phyloP scores from a whole-genome alignment of 169 alveolate species.

The Hepatocystis sp. region DNA sequence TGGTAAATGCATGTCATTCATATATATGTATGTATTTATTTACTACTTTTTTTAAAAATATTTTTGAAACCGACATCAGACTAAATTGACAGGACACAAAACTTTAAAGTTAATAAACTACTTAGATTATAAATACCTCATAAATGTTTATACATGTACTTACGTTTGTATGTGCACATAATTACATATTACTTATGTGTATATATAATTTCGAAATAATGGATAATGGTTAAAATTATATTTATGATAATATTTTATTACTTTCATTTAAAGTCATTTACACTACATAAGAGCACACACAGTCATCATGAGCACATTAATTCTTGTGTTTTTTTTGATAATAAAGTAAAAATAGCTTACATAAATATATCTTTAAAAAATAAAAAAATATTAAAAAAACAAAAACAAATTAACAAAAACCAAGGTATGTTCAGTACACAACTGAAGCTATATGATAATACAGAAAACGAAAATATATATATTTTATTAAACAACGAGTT shows the following conservation, averaged over 20 bases:
- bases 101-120: too few relatives aligned
- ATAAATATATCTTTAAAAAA: background rate
- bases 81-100: too few relatives aligned
- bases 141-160: too few relatives aligned
- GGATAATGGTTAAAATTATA: constrained; percentile 30
- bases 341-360: background rate
- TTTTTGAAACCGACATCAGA: too few relatives aligned
- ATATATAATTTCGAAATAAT: background rate
- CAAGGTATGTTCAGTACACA: too few relatives aligned
- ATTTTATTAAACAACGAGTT: constrained; percentile 21
- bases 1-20: too few relatives aligned
- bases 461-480: constrained; percentile 9
- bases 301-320: background rate
- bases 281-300: background rate
- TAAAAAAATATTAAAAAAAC: background rate
- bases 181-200: too few relatives aligned
- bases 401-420: background rate
- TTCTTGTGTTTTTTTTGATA: background rate
- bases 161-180: too few relatives aligned
- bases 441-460: too few relatives aligned
- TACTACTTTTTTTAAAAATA: too few relatives aligned
- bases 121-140: too few relatives aligned
- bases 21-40: too few relatives aligned
- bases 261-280: background rate
- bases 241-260: constrained; percentile 2